Conservation (phyloP, 176 grass and related monocot species). For the Themeda triandra region DNA sequence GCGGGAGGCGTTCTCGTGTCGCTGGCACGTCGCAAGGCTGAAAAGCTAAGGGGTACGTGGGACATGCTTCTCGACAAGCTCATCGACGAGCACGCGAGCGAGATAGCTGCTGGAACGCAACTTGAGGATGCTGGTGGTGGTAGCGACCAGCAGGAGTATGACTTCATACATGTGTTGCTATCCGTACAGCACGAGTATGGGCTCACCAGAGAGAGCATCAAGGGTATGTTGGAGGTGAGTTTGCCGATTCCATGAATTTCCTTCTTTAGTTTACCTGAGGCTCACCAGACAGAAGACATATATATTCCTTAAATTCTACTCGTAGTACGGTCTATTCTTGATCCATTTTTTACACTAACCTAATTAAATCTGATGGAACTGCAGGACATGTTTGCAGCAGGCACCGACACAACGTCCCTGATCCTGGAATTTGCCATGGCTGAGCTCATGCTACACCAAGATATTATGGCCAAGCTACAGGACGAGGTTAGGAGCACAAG, state of each 20-base stretch:
- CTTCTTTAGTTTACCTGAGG: no score
- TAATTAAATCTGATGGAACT: neutral
- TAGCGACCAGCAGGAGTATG: no score
- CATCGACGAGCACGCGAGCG: neutral
- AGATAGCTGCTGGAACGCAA: no score
- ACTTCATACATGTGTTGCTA: neutral
- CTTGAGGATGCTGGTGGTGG: no score
- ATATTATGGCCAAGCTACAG: neutral
- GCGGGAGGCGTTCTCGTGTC: neutral
- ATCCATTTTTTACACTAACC: no score
- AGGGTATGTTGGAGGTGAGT: neutral
- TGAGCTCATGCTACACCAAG: neutral
- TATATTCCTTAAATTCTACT: no score
- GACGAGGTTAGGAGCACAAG: neutral
- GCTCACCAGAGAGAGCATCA: neutral
- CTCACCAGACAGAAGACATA: no score
- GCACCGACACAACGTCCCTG: neutral
- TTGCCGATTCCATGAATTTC: no score
- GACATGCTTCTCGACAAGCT: neutral
- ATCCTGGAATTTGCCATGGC: neutral
- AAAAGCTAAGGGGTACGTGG: neutral
- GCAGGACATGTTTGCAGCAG: neutral
- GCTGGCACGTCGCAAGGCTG: neutral
- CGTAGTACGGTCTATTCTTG: no score
- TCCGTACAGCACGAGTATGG: neutral